phyloP scores from a whole-genome alignment of 805 yeast genomes.

The Candida koratica region DNA sequence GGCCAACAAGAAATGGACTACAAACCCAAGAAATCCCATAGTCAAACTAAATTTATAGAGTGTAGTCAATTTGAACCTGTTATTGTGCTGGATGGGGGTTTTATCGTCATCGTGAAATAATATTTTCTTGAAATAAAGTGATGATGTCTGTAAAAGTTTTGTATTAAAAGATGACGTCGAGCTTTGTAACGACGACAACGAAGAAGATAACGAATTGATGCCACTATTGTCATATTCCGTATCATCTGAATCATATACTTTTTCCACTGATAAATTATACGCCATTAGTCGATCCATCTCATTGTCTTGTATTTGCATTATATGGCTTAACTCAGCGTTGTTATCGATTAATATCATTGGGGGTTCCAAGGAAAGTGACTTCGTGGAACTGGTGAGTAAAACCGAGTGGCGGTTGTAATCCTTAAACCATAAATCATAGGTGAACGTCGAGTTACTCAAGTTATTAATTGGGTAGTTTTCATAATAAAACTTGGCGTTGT shows the following conservation, averaged over 20 bases:
- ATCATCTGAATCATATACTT: constrained; percentile 23
- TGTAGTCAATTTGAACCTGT: constrained; percentile 15
- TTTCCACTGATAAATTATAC: constrained; percentile 25
- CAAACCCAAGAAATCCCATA: constrained; percentile 37
- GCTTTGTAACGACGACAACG: constrained; percentile 27
- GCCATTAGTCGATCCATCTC: constrained; percentile 27
- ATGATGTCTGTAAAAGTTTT: constrained; percentile 26
- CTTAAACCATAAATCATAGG: constrained; percentile 33
- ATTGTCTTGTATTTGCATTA: constrained; percentile 27
- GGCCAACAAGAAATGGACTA: constrained; percentile 32
- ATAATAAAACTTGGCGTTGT: constrained; percentile 23
- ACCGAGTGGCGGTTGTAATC: constrained; percentile 32
- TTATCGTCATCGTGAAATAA: constrained; percentile 19
- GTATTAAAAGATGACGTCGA: constrained; percentile 27
- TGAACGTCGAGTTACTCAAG: constrained; percentile 18
- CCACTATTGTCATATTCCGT: constrained; percentile 13
- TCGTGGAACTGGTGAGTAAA: constrained; percentile 28
- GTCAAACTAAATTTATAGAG: constrained; percentile 34
- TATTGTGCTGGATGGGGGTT: constrained; percentile 13
- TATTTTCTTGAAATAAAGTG: constrained; percentile 26
- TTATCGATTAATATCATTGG: constrained; percentile 10
- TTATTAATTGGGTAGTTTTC: constrained; percentile 22
- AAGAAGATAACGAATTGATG: constrained; percentile 25
- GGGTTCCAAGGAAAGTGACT: constrained; percentile 6
- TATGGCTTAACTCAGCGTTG: constrained; percentile 10